These are phyloP conservation scores for Pseudotsuga menziesii DNA, from an alignment of 75 land plant genomes.

Conservation along the genomic window DNA sequence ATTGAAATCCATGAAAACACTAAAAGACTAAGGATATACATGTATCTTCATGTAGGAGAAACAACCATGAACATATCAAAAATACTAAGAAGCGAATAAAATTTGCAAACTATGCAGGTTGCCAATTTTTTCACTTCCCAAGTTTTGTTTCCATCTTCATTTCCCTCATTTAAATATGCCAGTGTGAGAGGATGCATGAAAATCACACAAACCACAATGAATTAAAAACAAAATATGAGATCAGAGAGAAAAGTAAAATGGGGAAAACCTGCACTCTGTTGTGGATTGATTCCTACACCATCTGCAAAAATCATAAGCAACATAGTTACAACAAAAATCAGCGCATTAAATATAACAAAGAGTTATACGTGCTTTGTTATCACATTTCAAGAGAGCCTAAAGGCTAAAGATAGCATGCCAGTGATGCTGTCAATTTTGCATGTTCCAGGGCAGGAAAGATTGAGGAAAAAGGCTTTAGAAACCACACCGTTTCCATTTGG, in stretches of 20 bases:
- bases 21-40: too few species aligned
- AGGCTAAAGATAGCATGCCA: too few species aligned
- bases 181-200: background rate
- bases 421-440: too few species aligned
- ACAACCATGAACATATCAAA: background rate
- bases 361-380: too few species aligned
- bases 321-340: background rate
- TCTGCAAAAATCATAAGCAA: slow-evolving; percentile 31
- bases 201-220: background rate
- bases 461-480: too few species aligned
- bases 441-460: too few species aligned
- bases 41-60: background rate
- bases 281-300: slow-evolving; percentile 99
- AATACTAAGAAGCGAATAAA: background rate
- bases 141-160: background rate
- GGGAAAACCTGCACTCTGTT: slow-evolving; percentile 93
- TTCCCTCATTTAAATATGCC: background rate
- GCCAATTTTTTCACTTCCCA: background rate
- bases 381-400: too few species aligned
- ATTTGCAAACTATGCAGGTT: background rate
- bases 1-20: background rate
- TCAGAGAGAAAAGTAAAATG: background rate
- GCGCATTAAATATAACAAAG: background rate
- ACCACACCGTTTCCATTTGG: too few species aligned
- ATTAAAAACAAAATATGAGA: background rate